Evolutionary conservation across 345 rosid species (phyloP).

Genomic region (Eucalyptus rudis): DNA sequence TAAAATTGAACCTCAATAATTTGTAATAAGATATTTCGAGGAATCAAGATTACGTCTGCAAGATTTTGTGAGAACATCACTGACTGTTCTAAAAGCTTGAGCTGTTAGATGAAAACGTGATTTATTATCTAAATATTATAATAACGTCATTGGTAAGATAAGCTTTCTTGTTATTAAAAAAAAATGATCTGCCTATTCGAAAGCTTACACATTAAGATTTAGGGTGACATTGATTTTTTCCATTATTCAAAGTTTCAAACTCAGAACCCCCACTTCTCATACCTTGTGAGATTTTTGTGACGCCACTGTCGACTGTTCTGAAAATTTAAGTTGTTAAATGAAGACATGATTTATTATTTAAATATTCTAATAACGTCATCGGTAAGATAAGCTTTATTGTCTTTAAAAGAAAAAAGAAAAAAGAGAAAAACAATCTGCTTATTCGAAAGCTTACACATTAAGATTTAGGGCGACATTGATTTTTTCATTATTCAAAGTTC

Average conservation of each 20-base stretch:
- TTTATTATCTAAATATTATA: no score
- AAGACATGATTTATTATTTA: no score
- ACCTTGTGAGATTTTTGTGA: no score
- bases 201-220: not conserved
- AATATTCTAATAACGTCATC: no score
- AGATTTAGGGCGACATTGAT: not conserved
- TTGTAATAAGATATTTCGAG: not conserved
- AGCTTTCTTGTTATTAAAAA: not conserved
- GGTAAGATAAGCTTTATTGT: not conserved
- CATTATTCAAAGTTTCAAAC: not conserved
- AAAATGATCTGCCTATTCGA: not conserved
- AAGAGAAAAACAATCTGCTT: not conserved
- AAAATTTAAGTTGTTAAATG: no score
- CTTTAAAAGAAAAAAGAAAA: no score
- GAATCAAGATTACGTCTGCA: not conserved
- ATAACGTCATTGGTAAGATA: not conserved
- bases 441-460: not conserved
- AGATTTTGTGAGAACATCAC: no score
- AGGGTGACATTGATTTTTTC: not conserved
- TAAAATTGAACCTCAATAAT: not conserved
- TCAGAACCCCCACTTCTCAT: no score
- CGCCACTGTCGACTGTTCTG: no score
- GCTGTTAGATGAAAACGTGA: fast-evolving
- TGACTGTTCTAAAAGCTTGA: no score
- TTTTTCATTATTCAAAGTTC: not conserved